Evolutionary conservation across 805 yeast species (phyloP).

Genomic region (Millerozyma miso): DNA sequence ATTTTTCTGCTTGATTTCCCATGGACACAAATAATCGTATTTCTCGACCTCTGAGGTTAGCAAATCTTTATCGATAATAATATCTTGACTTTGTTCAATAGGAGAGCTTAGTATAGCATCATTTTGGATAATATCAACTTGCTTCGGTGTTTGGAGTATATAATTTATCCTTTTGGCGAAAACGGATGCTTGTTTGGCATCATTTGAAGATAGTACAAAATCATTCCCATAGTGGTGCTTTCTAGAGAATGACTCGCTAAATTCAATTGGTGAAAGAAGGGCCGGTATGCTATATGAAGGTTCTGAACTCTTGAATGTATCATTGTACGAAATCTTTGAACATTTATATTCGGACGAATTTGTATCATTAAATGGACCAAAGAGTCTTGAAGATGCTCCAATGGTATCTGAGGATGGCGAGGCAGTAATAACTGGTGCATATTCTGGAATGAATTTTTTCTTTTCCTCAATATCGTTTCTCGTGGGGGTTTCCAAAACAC

Average conservation of each 20-base stretch:
- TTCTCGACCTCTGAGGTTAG: constrained; percentile 15
- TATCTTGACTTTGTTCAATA: constrained; percentile 8
- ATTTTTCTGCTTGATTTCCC: constrained; percentile 3
- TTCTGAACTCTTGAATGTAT: not conserved
- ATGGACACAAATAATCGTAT: constrained; percentile 3
- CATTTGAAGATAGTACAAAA: not conserved
- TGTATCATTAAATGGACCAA: constrained; percentile 6
- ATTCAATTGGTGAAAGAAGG: constrained; percentile 2
- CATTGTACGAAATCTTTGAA: constrained; percentile 1
- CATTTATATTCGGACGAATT: constrained; percentile 3
- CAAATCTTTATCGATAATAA: constrained; percentile 18
- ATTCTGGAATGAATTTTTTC: not conserved
- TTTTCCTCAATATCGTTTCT: not conserved
- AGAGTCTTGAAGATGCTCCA: constrained; percentile 1
- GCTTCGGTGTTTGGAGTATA: not conserved
- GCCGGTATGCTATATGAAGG: not conserved
- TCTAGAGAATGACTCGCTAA: not conserved
- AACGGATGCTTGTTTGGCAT: not conserved
- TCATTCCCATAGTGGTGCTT: not conserved
- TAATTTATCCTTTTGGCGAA: not conserved
- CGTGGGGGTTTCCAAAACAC: not conserved
- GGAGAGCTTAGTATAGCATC: constrained; percentile 13
- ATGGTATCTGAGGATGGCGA: constrained; percentile 3
- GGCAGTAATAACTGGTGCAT: constrained; percentile 2
- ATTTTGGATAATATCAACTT: not conserved